Base-by-base conservation (phyloP, 805 yeast genomes). In the Martiniozyma abietophila region DNA sequence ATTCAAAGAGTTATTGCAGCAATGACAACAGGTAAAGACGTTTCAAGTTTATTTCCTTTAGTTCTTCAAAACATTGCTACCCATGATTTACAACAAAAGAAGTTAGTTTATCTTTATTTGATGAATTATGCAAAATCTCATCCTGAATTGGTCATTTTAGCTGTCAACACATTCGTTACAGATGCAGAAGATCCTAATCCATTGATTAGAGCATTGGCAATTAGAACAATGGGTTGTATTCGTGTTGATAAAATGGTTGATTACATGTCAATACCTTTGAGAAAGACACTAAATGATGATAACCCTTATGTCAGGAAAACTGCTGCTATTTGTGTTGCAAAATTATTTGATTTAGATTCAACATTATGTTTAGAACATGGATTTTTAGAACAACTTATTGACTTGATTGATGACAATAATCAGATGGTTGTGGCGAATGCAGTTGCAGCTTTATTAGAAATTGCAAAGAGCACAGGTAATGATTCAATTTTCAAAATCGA, bases 401-500 rank as follows among this genome's bases (percentile, higher is more conserved):
- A 64, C 8, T 60, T 92, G 36, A 66, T 92, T 17, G 77, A 76
- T 38, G 99, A 92, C 56, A 62, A 88, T 3, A 92, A 94, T 55
- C 97, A 96, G 32, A 86, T 88, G 92, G 98, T 89, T 18, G 92
- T 92, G 23, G 96, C 97, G 20, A 92, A 92, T 55, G 85, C 96
- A 1, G 77, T 89, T 28, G 76, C 80, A 23, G 80, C 97, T 0
- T 65, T 92, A 32, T 74, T 79, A 25, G 97, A 89, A 58, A 85
- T 92, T 44, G 51, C 60, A 14, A 50, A 53, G 14, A 38, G 50
- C 1, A 49, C 54, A 5, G 39, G 39, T 6, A 45, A 48, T 18
- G 42, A 49, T 15, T 50, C 60, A 32, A 44, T 53, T 18, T 51
- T 70, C 8, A 52, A 49, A 5, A 54, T 71, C 11, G 60, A 64